These are phyloP conservation scores for Cenchrus purpureus DNA, from an alignment of 176 grass and related monocot genomes.

Conservation along the genomic window DNA sequence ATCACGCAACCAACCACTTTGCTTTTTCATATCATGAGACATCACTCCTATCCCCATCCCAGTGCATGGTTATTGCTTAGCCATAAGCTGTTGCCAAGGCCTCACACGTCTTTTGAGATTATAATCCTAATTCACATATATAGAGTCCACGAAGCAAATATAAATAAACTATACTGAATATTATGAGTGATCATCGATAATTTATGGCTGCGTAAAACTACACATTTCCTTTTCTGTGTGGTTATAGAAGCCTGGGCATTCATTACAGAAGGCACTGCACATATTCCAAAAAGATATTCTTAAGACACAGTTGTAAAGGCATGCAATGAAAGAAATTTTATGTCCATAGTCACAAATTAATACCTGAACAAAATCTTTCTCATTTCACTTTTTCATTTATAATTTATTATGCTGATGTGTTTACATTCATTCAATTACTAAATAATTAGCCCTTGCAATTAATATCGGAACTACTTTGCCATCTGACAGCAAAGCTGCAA, in stretches of 20 bases:
- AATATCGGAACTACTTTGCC: slow-evolving; percentile 7
- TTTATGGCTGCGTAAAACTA: neutral
- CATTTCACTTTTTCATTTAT: neutral
- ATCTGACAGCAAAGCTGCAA: neutral
- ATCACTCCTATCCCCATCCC: neutral
- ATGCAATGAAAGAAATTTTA: neutral
- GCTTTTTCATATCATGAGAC: neutral
- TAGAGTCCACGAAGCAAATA: slow-evolving; percentile 10
- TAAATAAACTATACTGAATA: neutral
- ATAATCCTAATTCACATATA: neutral
- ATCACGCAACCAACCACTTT: neutral
- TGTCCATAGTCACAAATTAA: neutral
- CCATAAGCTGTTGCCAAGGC: neutral
- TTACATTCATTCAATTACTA: neutral
- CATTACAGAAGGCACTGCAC: neutral
- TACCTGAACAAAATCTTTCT: neutral
- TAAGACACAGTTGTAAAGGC: neutral
- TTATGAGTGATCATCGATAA: neutral
- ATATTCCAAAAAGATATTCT: neutral
- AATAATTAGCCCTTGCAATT: neutral
- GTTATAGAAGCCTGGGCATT: neutral
- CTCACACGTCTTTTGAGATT: slow-evolving; percentile 6
- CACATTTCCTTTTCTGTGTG: neutral
- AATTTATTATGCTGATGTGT: slow-evolving; percentile 16
- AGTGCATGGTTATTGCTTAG: neutral